Evolutionary conservation across 2,329 filamentous ascomycete genomes (phyloP).

Genomic region (Fusarium anthophilum): DNA sequence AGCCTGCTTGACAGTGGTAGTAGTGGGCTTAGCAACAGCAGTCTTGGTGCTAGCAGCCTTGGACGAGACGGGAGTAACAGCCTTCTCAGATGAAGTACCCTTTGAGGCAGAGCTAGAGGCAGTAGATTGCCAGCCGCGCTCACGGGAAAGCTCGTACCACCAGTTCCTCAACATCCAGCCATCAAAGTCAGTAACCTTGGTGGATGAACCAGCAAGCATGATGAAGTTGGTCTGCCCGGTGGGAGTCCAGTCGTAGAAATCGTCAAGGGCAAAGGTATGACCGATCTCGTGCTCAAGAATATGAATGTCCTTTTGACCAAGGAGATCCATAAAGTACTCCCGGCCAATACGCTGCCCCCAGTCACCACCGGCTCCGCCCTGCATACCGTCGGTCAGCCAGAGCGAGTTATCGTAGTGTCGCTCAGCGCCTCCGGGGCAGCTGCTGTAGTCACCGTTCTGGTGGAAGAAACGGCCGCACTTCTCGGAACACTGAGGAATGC

Average conservation of each 20-base stretch:
- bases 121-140: conserved; percentile 41
- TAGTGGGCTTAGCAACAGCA: background rate
- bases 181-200: conserved; percentile 57
- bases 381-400: conserved; percentile 58
- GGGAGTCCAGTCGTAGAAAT: conserved; percentile 56
- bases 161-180: conserved; percentile 60
- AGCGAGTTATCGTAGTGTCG: conserved; percentile 57
- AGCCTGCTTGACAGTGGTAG: background rate
- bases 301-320: conserved; percentile 52
- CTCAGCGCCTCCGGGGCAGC: conserved; percentile 47
- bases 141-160: conserved; percentile 51
- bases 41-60: background rate
- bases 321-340: conserved; percentile 54
- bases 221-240: conserved; percentile 54
- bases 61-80: background rate
- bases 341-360: conserved; percentile 57
- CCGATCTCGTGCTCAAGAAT: conserved; percentile 59
- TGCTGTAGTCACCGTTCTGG: conserved; percentile 52
- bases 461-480: conserved; percentile 57
- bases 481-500: conserved; percentile 52
- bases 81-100: background rate
- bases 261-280: conserved; percentile 55
- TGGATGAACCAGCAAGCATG: conserved; percentile 56
- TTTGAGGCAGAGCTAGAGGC: background rate
- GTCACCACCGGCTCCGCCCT: conserved; percentile 56